These are phyloP conservation scores for Graphiopsis chlorocephala DNA, from an alignment of 2,329 filamentous ascomycete genomes.

Conservation along the genomic window DNA sequence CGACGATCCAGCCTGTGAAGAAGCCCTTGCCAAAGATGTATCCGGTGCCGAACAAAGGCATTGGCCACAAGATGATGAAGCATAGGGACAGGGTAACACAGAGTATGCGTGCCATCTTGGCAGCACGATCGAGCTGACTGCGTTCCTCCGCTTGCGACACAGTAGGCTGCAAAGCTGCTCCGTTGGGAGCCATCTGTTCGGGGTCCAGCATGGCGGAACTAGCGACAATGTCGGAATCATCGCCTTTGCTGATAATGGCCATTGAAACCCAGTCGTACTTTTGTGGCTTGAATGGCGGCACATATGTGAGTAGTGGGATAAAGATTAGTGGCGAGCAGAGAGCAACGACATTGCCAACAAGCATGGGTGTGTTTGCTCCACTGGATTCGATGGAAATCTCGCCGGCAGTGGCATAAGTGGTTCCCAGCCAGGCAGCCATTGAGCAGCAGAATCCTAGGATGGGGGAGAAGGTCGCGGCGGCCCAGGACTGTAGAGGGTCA, in stretches of 20 bases:
- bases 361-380: conserved; percentile 76
- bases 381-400: conserved; percentile 68
- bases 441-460: conserved; percentile 67
- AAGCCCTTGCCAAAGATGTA: conserved; percentile 82
- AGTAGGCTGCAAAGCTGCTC: conserved; percentile 24
- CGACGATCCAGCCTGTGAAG: conserved; percentile 55
- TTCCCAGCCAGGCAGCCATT: conserved; percentile 72
- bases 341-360: conserved; percentile 78
- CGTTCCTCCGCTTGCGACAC: conserved; percentile 44
- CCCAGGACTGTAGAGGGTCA: conserved; percentile 62
- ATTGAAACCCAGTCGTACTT: conserved; percentile 84
- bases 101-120: conserved; percentile 53
- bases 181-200: conserved; percentile 58
- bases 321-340: conserved; percentile 72
- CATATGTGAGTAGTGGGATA: conserved; percentile 67
- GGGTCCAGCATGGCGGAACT: conserved; percentile 60
- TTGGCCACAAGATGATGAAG: conserved; percentile 81
- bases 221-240: conserved; percentile 68
- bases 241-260: conserved; percentile 70
- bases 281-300: conserved; percentile 58
- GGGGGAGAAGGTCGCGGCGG: conserved; percentile 66
- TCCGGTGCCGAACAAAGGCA: conserved; percentile 80
- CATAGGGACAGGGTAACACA: conserved; percentile 66
- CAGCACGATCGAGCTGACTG: conserved; percentile 37
- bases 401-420: conserved; percentile 65